phyloP scores from a whole-genome alignment of 208 protist genomes.

The Porcisia deanei region DNA sequence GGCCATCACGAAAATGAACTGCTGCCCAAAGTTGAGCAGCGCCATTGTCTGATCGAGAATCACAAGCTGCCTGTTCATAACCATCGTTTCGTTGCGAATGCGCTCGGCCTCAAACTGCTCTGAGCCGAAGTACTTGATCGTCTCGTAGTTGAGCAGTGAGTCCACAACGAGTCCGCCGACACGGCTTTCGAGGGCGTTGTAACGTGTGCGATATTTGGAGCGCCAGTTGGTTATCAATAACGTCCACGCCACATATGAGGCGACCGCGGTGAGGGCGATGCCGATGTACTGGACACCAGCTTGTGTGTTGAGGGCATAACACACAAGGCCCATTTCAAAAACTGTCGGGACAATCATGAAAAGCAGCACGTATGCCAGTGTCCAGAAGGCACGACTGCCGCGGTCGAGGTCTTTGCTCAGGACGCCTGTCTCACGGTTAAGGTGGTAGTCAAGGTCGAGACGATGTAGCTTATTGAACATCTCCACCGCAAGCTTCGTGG shows the following conservation, averaged over 20 bases:
- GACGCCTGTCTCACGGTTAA: slow-evolving; percentile 90
- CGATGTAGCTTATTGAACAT: slow-evolving; percentile 89
- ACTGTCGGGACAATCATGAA: slow-evolving; percentile 93
- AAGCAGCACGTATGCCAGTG: slow-evolving; percentile 83
- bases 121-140: slow-evolving; percentile 94
- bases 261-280: slow-evolving; percentile 82
- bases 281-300: slow-evolving; percentile 84
- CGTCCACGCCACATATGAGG: slow-evolving; percentile 89
- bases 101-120: slow-evolving; percentile 82
- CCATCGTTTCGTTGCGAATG: slow-evolving; percentile 64
- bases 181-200: slow-evolving; percentile 92
- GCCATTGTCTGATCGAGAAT: slow-evolving; percentile 88
- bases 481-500: slow-evolving; percentile 84
- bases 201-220: slow-evolving; percentile 81
- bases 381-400: slow-evolving; percentile 91
- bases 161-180: slow-evolving; percentile 90
- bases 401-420: slow-evolving; percentile 92
- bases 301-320: slow-evolving; percentile 80
- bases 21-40: slow-evolving; percentile 95
- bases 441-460: slow-evolving; percentile 88
- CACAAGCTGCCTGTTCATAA: slow-evolving; percentile 85
- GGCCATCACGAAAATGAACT: slow-evolving; percentile 92
- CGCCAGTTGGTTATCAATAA: slow-evolving; percentile 90
- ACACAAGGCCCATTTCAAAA: slow-evolving; percentile 94
- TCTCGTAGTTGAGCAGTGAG: slow-evolving; percentile 95